Evolutionary conservation across 768 basidiomycete species (phyloP).

Genomic region (Mycena leptocephala): DNA sequence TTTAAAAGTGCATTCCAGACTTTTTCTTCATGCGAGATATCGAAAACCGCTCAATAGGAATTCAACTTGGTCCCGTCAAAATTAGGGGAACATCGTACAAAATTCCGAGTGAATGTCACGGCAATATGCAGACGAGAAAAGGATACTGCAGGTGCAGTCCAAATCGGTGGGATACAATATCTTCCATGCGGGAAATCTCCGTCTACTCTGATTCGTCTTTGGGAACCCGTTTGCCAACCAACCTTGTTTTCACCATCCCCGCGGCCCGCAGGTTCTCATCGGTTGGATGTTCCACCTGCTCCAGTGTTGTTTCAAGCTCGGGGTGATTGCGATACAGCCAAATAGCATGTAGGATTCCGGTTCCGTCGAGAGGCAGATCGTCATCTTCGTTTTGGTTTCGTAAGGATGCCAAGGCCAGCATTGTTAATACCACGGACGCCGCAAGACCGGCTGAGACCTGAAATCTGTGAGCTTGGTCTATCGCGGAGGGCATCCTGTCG

Average conservation of each 20-base stretch:
- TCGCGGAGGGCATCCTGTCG: background rate
- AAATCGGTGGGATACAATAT: background rate
- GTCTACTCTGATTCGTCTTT: too few species aligned
- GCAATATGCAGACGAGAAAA: too few species aligned
- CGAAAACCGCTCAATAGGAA: too few species aligned
- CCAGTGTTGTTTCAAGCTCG: background rate
- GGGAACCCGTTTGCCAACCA: too few species aligned
- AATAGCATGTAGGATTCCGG: background rate
- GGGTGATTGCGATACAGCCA: conserved; percentile 10
- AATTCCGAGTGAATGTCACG: background rate
- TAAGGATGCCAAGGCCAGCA: background rate
- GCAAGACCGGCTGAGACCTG: background rate
- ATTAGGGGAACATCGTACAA: background rate
- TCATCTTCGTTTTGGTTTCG: background rate
- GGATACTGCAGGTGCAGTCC: background rate
- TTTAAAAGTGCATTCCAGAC: too few species aligned
- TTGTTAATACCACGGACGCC: background rate
- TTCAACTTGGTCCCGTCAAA: background rate
- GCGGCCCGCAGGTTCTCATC: background rate
- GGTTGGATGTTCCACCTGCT: background rate
- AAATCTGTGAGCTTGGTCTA: too few species aligned
- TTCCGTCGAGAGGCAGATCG: background rate
- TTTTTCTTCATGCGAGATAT: too few species aligned
- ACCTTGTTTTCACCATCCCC: too few species aligned
- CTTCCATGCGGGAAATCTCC: too few species aligned